These are phyloP conservation scores for Marvania coccoides DNA, from an alignment of 139 green algal species.

Conservation along the genomic window DNA sequence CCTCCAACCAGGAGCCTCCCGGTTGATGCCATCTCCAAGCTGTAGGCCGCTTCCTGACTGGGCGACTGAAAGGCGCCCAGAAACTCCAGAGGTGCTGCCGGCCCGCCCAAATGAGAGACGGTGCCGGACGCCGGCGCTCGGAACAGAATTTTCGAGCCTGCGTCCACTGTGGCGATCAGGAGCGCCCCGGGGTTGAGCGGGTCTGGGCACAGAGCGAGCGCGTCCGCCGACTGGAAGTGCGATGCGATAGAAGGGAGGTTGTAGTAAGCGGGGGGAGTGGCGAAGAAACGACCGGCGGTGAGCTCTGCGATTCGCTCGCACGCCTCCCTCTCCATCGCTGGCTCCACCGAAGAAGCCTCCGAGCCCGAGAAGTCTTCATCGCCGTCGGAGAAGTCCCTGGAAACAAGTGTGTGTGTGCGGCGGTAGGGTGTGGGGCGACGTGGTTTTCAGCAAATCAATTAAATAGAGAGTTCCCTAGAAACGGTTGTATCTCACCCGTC, in stretches of 20 bases:
- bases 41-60: not conserved
- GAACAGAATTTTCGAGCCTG: not conserved
- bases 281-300: not conserved
- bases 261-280: not conserved
- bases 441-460: too few species aligned
- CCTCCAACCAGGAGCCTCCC: not conserved
- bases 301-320: not conserved
- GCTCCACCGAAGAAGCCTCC: not conserved
- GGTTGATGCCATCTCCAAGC: not conserved
- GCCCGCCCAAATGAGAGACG: not conserved
- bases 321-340: not conserved
- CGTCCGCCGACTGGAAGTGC: not conserved
- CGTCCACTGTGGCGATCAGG: not conserved
- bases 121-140: not conserved
- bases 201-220: not conserved
- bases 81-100: not conserved
- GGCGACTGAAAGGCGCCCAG: not conserved
- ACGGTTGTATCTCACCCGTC: too few species aligned
- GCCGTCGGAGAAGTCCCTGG: too few species aligned
- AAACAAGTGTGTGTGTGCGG: too few species aligned
- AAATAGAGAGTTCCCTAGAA: too few species aligned
- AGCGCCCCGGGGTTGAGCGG: not conserved
- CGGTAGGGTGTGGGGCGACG: too few species aligned
- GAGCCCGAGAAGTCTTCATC: too few species aligned
- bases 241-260: not conserved